phyloP scores from a whole-genome alignment of 192 early-diverging fungal species.

The Coemansia sp. region DNA sequence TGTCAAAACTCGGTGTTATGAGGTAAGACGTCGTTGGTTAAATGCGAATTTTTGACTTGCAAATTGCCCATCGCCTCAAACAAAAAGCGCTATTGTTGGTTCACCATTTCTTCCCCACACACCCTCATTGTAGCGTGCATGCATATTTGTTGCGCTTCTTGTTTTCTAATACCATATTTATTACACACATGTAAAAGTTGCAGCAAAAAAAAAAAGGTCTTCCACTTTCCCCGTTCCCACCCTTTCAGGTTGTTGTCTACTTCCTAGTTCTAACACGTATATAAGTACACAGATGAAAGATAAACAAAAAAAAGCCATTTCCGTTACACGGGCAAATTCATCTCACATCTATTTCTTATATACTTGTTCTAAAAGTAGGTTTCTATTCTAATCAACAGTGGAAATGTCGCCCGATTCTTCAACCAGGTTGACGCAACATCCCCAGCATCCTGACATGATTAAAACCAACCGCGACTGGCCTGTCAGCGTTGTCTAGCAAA shows the following conservation, averaged over 20 bases:
- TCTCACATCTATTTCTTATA: not conserved
- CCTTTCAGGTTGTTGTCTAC: not conserved
- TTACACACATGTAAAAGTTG: not conserved
- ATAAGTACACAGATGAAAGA: not conserved
- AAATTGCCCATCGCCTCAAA: not conserved
- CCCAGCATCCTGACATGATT: not conserved
- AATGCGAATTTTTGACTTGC: not conserved
- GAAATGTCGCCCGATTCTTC: conserved; percentile 3
- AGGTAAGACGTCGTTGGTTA: not conserved
- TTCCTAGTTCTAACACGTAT: not conserved
- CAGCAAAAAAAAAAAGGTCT: not conserved
- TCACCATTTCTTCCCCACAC: not conserved
- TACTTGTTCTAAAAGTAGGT: not conserved
- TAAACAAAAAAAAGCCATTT: not conserved
- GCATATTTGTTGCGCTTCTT: not conserved
- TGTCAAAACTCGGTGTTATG: conserved; percentile 2
- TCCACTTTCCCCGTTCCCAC: not conserved
- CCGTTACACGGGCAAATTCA: not conserved
- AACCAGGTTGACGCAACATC: conserved; percentile 4
- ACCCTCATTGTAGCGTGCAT: not conserved
- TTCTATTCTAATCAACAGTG: not conserved
- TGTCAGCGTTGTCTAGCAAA: conserved; percentile 8
- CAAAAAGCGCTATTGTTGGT: not conserved
- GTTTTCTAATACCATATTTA: not conserved
- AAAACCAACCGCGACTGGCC: conserved; percentile 18